Evolutionary conservation across 306 rosid species (phyloP).

Genomic region (Gastrolobium villosum): DNA sequence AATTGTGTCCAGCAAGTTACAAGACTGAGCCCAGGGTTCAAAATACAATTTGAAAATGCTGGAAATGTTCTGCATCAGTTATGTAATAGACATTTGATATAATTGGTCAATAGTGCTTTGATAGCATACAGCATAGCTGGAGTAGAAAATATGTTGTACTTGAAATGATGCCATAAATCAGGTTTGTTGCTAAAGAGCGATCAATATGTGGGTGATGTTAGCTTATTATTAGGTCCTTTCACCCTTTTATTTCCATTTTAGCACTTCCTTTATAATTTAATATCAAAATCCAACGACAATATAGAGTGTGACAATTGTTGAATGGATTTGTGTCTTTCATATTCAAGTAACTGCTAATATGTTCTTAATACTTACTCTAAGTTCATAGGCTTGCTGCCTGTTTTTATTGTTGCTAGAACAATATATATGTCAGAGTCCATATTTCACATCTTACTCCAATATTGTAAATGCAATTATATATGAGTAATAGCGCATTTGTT

Average conservation of each 20-base stretch:
- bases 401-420: not conserved
- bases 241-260: constrained; percentile 3
- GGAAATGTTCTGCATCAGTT: not conserved
- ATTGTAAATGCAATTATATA: not conserved
- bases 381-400: not conserved
- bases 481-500: constrained; percentile 3
- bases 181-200: not conserved
- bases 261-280: not conserved
- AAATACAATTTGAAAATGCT: constrained; percentile 6
- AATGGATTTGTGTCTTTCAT: constrained; percentile 3
- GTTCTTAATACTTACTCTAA: constrained; percentile 21
- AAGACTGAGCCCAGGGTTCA: not conserved
- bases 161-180: not conserved
- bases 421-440: not conserved
- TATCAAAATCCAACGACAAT: not conserved
- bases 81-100: constrained; percentile 9
- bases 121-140: not conserved
- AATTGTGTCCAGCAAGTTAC: not conserved
- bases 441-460: not conserved
- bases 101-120: not conserved
- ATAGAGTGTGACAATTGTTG: not conserved
- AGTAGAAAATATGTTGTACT: constrained; percentile 1
- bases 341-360: not conserved
- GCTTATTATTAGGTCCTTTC: not conserved
- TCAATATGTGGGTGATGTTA: not conserved